These are phyloP conservation scores for Begonia peltatifolia DNA, from an alignment of 306 rosid genomes.

Conservation along the genomic window DNA sequence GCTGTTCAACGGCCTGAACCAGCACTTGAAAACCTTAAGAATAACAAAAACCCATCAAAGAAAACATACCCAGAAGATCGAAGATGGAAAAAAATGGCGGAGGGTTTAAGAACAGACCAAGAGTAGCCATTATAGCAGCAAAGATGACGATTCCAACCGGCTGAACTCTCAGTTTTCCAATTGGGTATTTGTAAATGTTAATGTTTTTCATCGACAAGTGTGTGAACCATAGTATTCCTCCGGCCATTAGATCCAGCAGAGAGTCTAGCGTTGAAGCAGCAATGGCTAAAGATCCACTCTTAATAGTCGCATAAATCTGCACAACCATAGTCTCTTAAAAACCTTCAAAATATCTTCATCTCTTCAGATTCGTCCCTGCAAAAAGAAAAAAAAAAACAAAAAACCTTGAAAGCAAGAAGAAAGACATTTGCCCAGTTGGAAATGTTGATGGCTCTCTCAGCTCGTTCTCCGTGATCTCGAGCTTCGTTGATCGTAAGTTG, in stretches of 20 bases:
- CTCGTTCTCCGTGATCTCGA: constrained; percentile 26
- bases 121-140: constrained; percentile 95
- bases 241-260: constrained; percentile 58
- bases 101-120: constrained; percentile 24
- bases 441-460: constrained; percentile 49
- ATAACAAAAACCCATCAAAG: neutral
- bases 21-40: constrained; percentile 80
- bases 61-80: no score
- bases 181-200: constrained; percentile 70
- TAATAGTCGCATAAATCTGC: constrained; percentile 27
- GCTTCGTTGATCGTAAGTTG: constrained; percentile 13
- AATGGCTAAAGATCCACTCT: constrained; percentile 44
- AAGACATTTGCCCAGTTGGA: constrained; percentile 46
- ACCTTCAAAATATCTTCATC: no score
- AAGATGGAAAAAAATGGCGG: no score
- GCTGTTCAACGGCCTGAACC: constrained; percentile 52
- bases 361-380: neutral
- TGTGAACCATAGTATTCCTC: constrained; percentile 91
- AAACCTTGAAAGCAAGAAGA: constrained; percentile 46
- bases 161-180: constrained; percentile 86
- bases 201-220: constrained; percentile 73
- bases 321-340: constrained; percentile 2
- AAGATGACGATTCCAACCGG: constrained; percentile 91
- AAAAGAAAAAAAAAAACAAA: neutral
- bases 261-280: constrained; percentile 55